Conservation (phyloP, 164 flowering plant genomes). For the Tetrastigma voinierianum region DNA sequence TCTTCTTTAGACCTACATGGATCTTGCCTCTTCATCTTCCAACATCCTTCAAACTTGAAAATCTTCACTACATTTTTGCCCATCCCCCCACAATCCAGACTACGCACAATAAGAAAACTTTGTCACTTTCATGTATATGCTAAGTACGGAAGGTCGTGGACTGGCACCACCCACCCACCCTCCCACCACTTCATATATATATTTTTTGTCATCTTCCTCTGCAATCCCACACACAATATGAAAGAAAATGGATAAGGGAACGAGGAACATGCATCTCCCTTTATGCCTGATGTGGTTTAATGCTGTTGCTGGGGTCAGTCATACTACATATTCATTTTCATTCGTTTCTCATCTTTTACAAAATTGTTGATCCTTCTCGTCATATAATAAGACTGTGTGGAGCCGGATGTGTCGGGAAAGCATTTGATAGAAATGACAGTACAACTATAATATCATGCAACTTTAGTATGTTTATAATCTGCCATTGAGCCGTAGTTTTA, state of each 20-base stretch:
- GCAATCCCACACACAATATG: not conserved
- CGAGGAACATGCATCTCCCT: slow-evolving; percentile 14
- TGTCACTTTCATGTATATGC: slow-evolving; percentile 6
- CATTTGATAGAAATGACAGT: too few relatives aligned
- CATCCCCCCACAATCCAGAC: slow-evolving; percentile 10
- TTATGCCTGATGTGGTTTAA: slow-evolving; percentile 3
- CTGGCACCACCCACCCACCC: slow-evolving; percentile 11
- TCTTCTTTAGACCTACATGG: slow-evolving; percentile 22
- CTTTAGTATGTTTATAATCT: too few relatives aligned
- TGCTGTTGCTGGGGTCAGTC: slow-evolving; percentile 12
- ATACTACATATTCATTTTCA: not conserved
- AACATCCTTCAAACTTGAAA: slow-evolving; percentile 21
- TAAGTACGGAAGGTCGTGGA: slow-evolving; percentile 28
- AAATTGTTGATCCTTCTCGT: too few relatives aligned
- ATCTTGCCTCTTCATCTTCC: slow-evolving; percentile 35
- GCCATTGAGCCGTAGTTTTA: too few relatives aligned
- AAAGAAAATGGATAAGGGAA: not conserved
- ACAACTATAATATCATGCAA: too few relatives aligned
- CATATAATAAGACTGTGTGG: too few relatives aligned
- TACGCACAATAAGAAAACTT: too few relatives aligned
- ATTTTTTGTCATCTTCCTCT: not conserved
- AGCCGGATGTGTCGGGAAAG: too few relatives aligned
- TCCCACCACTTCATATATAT: slow-evolving; percentile 6
- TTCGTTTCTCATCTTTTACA: too few relatives aligned
- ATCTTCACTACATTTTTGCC: slow-evolving; percentile 22